Percentiles rank a stretch among this genome's conserved stretches.
Evolutionary conservation across 805 yeast species (phyloP).

Genomic region (Cyberlindnera bimundalis): DNA sequence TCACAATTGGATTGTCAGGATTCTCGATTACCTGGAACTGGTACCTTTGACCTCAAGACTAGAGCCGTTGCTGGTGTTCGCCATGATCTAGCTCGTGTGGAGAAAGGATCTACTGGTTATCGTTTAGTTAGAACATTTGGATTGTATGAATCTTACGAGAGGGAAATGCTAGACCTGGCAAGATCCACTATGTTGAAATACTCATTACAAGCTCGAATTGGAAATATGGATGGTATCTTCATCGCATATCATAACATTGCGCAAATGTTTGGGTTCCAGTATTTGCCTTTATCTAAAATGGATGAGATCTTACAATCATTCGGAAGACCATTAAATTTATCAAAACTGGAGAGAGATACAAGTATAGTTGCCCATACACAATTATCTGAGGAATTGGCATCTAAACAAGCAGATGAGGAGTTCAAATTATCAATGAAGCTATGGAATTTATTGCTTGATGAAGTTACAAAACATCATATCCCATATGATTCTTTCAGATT

Average conservation of each 20-base stretch:
- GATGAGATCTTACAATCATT: slow-evolving; percentile 60
- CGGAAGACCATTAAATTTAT: slow-evolving; percentile 22
- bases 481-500: slow-evolving; percentile 37
- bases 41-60: slow-evolving; percentile 88
- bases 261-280: slow-evolving; percentile 85
- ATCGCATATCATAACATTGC: slow-evolving; percentile 85
- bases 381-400: slow-evolving; percentile 21
- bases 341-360: slow-evolving; percentile 7
- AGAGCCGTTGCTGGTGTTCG: slow-evolving; percentile 87
- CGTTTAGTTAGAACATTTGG: slow-evolving; percentile 64
- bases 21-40: slow-evolving; percentile 76
- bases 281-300: slow-evolving; percentile 68
- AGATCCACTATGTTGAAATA: slow-evolving; percentile 79
- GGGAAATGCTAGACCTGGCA: slow-evolving; percentile 74
- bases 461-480: slow-evolving; percentile 31
- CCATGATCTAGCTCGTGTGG: slow-evolving; percentile 60
- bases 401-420: slow-evolving; percentile 59
- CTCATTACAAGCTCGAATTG: slow-evolving; percentile 87
- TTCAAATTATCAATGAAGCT: slow-evolving; percentile 57
- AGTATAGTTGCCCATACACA: slow-evolving; percentile 12
- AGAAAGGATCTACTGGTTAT: slow-evolving; percentile 48
- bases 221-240: slow-evolving; percentile 95
- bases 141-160: slow-evolving; percentile 70
- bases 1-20: slow-evolving; percentile 90
- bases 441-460: slow-evolving; percentile 43